Evolutionary conservation across 169 alveolate species (phyloP).

Genomic region (Cryptosporidium xiaoi): DNA sequence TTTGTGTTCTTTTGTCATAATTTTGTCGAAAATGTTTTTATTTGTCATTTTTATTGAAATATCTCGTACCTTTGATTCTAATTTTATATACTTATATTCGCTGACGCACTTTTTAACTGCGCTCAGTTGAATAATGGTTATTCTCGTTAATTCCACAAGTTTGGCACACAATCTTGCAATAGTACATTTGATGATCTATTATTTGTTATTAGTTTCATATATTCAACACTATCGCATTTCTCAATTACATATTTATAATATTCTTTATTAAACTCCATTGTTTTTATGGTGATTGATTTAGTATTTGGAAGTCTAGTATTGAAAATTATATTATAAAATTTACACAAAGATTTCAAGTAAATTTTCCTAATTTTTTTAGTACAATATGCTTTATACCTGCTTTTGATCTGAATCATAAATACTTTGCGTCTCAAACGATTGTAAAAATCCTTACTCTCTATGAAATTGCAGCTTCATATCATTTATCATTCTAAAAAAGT

Average conservation of each 20-base stretch:
- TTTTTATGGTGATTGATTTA: neutral
- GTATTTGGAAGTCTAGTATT: neutral
- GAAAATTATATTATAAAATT: neutral
- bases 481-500: neutral
- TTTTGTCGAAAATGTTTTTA: neutral
- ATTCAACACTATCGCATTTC: neutral
- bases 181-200: neutral
- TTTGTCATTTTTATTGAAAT: neutral
- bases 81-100: neutral
- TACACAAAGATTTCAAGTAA: neutral
- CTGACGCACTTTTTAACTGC: neutral
- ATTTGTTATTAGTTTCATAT: neutral
- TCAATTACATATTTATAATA: neutral
- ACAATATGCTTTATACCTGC: neutral
- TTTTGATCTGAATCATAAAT: conserved; percentile 1
- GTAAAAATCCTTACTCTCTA: neutral
- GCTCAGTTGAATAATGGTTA: neutral
- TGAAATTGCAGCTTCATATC: neutral
- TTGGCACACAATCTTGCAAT: conserved; percentile 15
- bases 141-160: neutral
- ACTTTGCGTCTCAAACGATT: neutral
- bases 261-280: neutral
- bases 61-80: neutral
- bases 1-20: neutral
- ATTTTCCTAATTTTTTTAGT: too few species aligned